Evolutionary conservation across 2,329 filamentous ascomycete species (phyloP).

Genomic region (Fusarium sp.): DNA sequence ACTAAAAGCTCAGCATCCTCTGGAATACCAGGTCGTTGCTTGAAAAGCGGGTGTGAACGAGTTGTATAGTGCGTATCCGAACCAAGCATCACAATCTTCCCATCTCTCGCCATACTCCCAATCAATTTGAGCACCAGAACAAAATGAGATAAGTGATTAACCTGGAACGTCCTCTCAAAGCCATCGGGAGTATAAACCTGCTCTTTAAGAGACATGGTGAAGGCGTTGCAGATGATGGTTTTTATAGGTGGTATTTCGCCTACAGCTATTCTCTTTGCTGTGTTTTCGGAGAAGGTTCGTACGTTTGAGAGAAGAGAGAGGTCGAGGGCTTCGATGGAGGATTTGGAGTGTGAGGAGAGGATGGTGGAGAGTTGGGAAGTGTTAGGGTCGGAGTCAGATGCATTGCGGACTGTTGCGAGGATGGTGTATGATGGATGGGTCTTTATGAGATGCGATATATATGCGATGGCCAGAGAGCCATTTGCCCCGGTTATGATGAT

Average conservation of each 20-base stretch:
- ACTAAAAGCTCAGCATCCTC: not conserved
- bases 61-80: constrained; percentile 25
- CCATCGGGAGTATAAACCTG: constrained; percentile 23
- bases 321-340: constrained; percentile 24
- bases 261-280: not conserved
- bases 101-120: constrained; percentile 15
- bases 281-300: constrained; percentile 3
- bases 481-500: constrained; percentile 51
- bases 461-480: constrained; percentile 42
- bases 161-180: constrained; percentile 29
- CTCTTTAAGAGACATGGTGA: constrained; percentile 18
- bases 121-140: constrained; percentile 35
- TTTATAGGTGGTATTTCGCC: constrained; percentile 19
- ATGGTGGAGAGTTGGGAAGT: constrained; percentile 40
- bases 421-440: constrained; percentile 36
- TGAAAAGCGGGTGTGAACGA: constrained; percentile 20
- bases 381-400: constrained; percentile 41
- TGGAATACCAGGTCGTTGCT: constrained; percentile 14
- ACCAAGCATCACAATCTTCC: constrained; percentile 23
- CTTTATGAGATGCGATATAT: constrained; percentile 17
- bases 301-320: constrained; percentile 12
- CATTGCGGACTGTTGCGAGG: constrained; percentile 46
- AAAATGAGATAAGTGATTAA: constrained; percentile 30
- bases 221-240: constrained; percentile 35
- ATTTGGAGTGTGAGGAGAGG: constrained; percentile 2